A percentile compares a stretch with the other conserved stretches of the same genome.
These are phyloP conservation scores for Alternaria brassicicola DNA, from an alignment of 2,329 filamentous ascomycete genomes.

Conservation along the genomic window DNA sequence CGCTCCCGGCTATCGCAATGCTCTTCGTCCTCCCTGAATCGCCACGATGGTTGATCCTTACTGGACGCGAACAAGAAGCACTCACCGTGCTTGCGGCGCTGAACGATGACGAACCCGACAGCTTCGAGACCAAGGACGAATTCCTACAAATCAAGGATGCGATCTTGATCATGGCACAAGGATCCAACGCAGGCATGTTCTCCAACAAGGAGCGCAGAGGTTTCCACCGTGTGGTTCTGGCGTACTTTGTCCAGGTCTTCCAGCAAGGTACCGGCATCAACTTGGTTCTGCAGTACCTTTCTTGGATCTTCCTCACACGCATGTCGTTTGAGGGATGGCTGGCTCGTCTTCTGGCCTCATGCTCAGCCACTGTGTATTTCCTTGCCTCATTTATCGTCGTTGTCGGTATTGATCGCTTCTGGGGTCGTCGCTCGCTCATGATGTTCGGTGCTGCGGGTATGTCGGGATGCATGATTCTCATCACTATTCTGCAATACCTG, in stretches of 20 bases:
- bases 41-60: constrained; percentile 64
- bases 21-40: constrained; percentile 61
- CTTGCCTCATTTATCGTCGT: constrained; percentile 46
- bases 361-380: constrained; percentile 48
- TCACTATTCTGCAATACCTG: constrained; percentile 37
- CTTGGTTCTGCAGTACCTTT: constrained; percentile 47
- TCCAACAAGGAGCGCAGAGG: constrained; percentile 48
- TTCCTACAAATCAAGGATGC: constrained; percentile 49
- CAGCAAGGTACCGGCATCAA: constrained; percentile 50
- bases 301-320: constrained; percentile 58
- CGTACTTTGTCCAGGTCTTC: constrained; percentile 52
- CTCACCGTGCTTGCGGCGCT: constrained; percentile 40
- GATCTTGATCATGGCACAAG: constrained; percentile 40
- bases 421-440: constrained; percentile 45
- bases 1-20: constrained; percentile 60
- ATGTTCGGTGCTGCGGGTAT: constrained; percentile 46
- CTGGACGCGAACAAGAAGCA: constrained; percentile 58
- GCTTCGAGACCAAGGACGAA: constrained; percentile 45
- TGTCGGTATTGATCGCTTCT: constrained; percentile 46
- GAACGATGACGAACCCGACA: constrained; percentile 34
- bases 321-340: constrained; percentile 57
- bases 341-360: constrained; percentile 46
- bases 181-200: constrained; percentile 28
- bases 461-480: constrained; percentile 41
- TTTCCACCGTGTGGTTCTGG: constrained; percentile 51